Evolutionary conservation across 2,329 filamentous ascomycete species (phyloP).

Genomic region (Neofusicoccum umdonicola): DNA sequence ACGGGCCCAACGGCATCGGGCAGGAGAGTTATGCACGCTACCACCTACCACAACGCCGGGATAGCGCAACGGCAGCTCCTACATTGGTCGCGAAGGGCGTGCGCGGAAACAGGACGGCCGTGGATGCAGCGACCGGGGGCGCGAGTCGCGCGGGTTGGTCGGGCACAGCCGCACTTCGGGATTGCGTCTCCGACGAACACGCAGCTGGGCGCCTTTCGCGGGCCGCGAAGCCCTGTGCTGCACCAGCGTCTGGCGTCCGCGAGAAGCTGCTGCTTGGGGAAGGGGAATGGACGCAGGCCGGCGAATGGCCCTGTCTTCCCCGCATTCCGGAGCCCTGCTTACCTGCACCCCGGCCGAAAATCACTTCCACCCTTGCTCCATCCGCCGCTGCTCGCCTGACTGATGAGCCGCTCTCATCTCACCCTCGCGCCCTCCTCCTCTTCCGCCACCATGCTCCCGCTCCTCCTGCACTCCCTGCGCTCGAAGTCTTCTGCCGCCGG

Average conservation of each 20-base stretch:
- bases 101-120: background rate
- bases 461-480: slow-evolving; percentile 9
- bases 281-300: background rate
- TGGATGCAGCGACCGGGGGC: background rate
- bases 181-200: background rate
- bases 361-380: slow-evolving; percentile 2
- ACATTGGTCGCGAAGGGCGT: background rate
- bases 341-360: slow-evolving; percentile 7
- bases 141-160: background rate
- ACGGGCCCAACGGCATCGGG: background rate
- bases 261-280: background rate
- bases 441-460: background rate
- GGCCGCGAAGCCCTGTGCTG: slow-evolving; percentile 2
- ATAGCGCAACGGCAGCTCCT: background rate
- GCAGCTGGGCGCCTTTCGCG: background rate
- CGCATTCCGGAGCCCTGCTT: background rate
- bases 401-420: slow-evolving; percentile 11
- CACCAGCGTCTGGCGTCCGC: background rate
- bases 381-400: slow-evolving; percentile 11
- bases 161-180: background rate
- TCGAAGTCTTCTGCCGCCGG: slow-evolving; percentile 17
- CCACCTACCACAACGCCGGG: background rate
- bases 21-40: background rate
- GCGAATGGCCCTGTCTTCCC: background rate
- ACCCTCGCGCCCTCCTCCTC: slow-evolving; percentile 18